Percentiles rank a stretch among this genome's conserved stretches.
Evolutionary conservation across 352 stramenopile genomes (phyloP).

Genomic region (Heterotrichella gracilis): DNA sequence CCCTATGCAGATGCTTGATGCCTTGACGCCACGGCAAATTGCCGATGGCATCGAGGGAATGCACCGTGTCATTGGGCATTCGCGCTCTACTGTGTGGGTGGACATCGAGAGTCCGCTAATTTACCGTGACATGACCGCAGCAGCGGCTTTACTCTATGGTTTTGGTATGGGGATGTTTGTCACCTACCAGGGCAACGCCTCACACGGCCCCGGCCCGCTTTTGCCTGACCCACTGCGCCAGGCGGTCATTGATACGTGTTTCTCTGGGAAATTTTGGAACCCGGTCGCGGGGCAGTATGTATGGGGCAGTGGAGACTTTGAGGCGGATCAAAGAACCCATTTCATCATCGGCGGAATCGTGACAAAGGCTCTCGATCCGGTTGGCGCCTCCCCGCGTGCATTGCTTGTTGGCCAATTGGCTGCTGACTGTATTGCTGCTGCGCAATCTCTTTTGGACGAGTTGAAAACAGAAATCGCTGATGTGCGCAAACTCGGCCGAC

Average conservation of each 20-base stretch:
- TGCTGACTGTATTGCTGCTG: too few relatives aligned
- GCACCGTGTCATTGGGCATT: neutral
- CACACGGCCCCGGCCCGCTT: neutral
- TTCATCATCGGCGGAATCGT: too few relatives aligned
- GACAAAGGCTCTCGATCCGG: too few relatives aligned
- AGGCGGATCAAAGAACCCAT: too few relatives aligned
- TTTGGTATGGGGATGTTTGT: slow-evolving; percentile 4
- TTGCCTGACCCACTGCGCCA: neutral
- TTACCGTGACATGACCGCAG: neutral
- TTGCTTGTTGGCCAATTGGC: too few relatives aligned
- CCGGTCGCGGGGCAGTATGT: neutral
- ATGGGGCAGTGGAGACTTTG: neutral
- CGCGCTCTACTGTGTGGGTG: neutral
- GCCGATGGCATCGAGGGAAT: neutral
- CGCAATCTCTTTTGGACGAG: too few relatives aligned
- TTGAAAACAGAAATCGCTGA: too few relatives aligned
- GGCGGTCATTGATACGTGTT: neutral
- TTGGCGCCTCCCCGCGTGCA: too few relatives aligned
- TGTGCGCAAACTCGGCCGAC: too few relatives aligned
- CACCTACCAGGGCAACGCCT: neutral
- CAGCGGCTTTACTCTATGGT: neutral
- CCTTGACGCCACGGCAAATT: neutral
- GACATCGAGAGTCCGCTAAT: neutral
- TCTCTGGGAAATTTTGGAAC: slow-evolving; percentile 4
- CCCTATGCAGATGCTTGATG: neutral